Percentiles rank a stretch among this genome's conserved stretches.
Evolutionary conservation across 192 early-diverging fungal genomes (phyloP).

Genomic region (Borealophlyctis nickersoniae): DNA sequence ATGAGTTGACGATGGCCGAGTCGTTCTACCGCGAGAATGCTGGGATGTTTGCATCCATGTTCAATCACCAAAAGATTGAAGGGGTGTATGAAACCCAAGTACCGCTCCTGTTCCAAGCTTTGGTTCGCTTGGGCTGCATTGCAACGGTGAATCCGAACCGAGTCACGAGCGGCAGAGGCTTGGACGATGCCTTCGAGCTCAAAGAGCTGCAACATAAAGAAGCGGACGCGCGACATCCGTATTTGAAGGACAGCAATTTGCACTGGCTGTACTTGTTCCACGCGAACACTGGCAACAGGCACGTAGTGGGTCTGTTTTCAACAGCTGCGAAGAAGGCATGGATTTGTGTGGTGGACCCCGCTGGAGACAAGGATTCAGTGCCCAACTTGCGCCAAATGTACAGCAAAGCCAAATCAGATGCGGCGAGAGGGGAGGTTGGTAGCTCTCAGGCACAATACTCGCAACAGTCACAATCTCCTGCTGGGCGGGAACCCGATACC

Average conservation of each 20-base stretch:
- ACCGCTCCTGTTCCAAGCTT: conserved; percentile 72
- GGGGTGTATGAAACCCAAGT: conserved; percentile 95
- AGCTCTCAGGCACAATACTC: conserved; percentile 17
- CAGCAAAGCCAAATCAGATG: conserved; percentile 40
- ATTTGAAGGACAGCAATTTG: conserved; percentile 39
- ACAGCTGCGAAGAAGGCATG: conserved; percentile 51
- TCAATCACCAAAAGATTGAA: conserved; percentile 82
- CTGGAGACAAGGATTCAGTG: conserved; percentile 55
- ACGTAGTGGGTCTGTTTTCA: conserved; percentile 71
- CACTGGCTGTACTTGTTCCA: conserved; percentile 81
- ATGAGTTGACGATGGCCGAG: conserved; percentile 81
- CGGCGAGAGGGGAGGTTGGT: conserved; percentile 13
- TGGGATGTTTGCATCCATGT: conserved; percentile 72
- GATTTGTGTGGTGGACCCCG: conserved; percentile 76
- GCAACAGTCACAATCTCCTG: not conserved
- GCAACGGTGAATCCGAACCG: conserved; percentile 27
- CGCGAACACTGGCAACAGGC: conserved; percentile 44
- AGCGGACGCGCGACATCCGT: conserved; percentile 27
- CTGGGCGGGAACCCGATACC: conserved; percentile 11
- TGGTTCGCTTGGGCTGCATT: conserved; percentile 73
- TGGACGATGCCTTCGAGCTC: conserved; percentile 39
- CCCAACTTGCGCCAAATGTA: conserved; percentile 73
- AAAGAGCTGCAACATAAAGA: conserved; percentile 34
- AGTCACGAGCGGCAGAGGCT: conserved; percentile 23
- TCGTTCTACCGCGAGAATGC: conserved; percentile 66